A percentile compares a stretch with the other conserved stretches of the same genome.
phyloP scores from a whole-genome alignment of 1,284 basidiomycete genomes.

The Serendipita sp. region DNA sequence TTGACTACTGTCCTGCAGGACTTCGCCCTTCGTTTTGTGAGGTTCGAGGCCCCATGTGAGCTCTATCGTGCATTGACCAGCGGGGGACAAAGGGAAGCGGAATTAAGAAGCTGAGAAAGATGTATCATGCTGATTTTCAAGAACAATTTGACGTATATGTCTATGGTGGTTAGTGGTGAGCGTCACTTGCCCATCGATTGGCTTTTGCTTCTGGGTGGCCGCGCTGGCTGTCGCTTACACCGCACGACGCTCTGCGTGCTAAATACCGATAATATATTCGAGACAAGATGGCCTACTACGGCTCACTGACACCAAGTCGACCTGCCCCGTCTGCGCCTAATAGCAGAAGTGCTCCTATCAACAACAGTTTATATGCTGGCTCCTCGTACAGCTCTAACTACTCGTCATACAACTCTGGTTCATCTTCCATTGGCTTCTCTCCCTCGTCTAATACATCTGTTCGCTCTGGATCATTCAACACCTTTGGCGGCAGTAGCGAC shows the following conservation, averaged over 20 bases:
- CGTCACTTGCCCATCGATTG: neutral
- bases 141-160: neutral
- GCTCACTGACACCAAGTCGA: conserved; percentile 37
- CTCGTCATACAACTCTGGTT: conserved; percentile 44
- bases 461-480: conserved; percentile 17
- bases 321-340: conserved; percentile 55
- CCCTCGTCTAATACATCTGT: conserved; percentile 42
- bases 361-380: conserved; percentile 26
- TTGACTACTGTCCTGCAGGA: neutral
- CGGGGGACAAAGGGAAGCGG: neutral
- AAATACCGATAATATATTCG: neutral
- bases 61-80: neutral
- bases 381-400: conserved; percentile 32
- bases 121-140: neutral
- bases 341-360: conserved; percentile 14
- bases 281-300: conserved; percentile 6
- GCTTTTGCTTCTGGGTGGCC: neutral
- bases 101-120: neutral
- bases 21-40: neutral
- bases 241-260: neutral
- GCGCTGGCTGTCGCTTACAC: neutral
- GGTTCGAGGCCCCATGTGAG: neutral
- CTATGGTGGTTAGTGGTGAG: neutral
- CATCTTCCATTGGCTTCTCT: conserved; percentile 63
- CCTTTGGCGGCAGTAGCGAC: conserved; percentile 13